These are phyloP conservation scores for Xylaria castorea DNA, from an alignment of 495 filamentous ascomycete species.

Conservation along the genomic window DNA sequence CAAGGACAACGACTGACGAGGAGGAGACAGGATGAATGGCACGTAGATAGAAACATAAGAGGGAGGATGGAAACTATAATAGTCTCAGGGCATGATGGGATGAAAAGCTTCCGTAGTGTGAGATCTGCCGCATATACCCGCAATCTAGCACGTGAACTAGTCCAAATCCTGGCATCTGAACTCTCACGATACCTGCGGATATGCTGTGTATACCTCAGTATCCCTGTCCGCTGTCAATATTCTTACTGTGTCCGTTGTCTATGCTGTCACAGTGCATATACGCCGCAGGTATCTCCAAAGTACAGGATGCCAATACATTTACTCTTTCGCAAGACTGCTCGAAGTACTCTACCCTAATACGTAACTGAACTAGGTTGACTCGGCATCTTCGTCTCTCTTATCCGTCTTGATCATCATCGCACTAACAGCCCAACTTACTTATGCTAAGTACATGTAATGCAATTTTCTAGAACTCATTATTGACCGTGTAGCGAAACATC, in stretches of 20 bases:
- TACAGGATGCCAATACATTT: background rate
- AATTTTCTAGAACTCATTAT: background rate
- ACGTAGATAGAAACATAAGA: background rate
- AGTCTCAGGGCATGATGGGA: constrained; percentile 18
- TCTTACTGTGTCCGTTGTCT: constrained; percentile 13
- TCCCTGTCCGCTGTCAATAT: background rate
- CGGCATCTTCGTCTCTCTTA: constrained; percentile 17
- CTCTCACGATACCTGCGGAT: constrained; percentile 1
- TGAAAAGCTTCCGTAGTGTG: constrained; percentile 21
- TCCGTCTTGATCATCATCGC: constrained; percentile 21
- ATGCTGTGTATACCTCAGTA: background rate
- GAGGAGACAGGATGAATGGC: background rate
- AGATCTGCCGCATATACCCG: constrained; percentile 23
- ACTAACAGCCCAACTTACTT: constrained; percentile 1
- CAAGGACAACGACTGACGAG: background rate
- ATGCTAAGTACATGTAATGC: background rate
- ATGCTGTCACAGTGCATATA: constrained; percentile 13
- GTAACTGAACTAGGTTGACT: constrained; percentile 4
- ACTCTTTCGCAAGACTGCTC: background rate
- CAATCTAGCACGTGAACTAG: constrained; percentile 17
- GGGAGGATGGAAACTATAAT: background rate
- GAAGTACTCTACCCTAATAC: constrained; percentile 1
- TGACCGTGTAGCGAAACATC: background rate
- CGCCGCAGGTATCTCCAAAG: background rate
- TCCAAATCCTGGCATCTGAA: background rate